Evolutionary conservation across 106 monocot species (phyloP).

Genomic region (Dendrobium nobile): DNA sequence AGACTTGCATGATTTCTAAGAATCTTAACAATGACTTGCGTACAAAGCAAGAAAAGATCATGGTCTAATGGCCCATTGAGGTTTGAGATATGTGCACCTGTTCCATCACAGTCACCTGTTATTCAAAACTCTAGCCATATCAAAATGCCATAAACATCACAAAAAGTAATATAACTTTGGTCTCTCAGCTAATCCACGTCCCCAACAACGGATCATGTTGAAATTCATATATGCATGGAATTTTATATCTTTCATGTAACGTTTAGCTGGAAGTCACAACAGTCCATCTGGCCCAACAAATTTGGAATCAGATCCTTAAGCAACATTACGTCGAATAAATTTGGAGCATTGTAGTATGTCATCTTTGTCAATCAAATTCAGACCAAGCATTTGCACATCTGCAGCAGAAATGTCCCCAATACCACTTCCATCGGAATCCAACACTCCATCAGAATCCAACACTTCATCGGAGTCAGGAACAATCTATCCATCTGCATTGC

Average conservation of each 20-base stretch:
- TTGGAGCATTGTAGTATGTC: too few relatives aligned
- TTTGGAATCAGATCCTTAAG: too few relatives aligned
- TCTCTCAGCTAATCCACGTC: constrained; percentile 90
- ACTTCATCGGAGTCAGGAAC: constrained; percentile 51
- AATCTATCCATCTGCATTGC: constrained; percentile 36
- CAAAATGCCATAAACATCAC: constrained; percentile 93
- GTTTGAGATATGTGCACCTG: constrained; percentile 81
- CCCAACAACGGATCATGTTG: constrained; percentile 99
- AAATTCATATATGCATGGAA: constrained; percentile 99
- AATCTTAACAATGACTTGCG: constrained; percentile 78
- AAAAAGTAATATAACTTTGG: constrained; percentile 90
- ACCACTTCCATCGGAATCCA: constrained; percentile 31
- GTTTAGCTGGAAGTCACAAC: constrained; percentile 63
- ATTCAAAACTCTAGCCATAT: constrained; percentile 99
- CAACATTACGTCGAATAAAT: too few relatives aligned
- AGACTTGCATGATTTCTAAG: constrained; percentile 94
- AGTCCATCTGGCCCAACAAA: constrained; percentile 49
- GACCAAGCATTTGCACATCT: too few relatives aligned
- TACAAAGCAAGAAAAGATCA: constrained; percentile 82
- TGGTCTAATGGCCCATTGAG: constrained; percentile 85
- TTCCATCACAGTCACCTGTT: constrained; percentile 87
- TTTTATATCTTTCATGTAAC: constrained; percentile 80
- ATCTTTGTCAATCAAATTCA: too few relatives aligned
- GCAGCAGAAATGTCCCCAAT: constrained; percentile 14
- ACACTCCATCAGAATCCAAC: constrained; percentile 22